Conservation (phyloP, 345 rosid species). For the Pistacia atlantica region DNA sequence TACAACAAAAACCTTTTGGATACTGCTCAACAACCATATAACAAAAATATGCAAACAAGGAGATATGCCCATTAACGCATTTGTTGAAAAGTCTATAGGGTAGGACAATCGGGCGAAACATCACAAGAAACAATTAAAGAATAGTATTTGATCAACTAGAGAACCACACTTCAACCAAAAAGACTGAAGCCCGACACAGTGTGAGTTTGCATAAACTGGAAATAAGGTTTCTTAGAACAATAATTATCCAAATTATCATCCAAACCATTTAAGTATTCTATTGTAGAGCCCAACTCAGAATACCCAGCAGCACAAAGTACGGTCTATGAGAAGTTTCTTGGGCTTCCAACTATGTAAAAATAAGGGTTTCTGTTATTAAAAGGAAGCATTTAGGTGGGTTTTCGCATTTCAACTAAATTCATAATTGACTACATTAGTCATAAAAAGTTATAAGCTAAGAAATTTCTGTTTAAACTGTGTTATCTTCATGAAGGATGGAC, state of each 20-base stretch:
- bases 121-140: background rate
- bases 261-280: background rate
- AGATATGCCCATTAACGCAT: background rate
- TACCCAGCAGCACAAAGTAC: background rate
- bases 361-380: background rate
- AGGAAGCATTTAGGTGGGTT: background rate
- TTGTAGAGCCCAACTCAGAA: background rate
- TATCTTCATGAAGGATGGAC: background rate
- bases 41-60: background rate
- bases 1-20: slow-evolving; percentile 6
- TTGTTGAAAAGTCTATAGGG: background rate
- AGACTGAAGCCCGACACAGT: too few species aligned
- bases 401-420: background rate
- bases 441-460: background rate
- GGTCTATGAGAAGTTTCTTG: background rate
- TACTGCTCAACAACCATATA: slow-evolving; percentile 9
- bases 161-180: background rate
- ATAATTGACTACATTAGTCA: background rate
- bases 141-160: background rate
- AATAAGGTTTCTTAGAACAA: background rate
- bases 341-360: background rate
- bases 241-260: background rate
- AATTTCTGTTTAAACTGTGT: background rate
- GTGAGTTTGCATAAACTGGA: background rate
- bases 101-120: background rate